phyloP scores from a whole-genome alignment of 139 green algal species.

The Nannochloris sp. region DNA sequence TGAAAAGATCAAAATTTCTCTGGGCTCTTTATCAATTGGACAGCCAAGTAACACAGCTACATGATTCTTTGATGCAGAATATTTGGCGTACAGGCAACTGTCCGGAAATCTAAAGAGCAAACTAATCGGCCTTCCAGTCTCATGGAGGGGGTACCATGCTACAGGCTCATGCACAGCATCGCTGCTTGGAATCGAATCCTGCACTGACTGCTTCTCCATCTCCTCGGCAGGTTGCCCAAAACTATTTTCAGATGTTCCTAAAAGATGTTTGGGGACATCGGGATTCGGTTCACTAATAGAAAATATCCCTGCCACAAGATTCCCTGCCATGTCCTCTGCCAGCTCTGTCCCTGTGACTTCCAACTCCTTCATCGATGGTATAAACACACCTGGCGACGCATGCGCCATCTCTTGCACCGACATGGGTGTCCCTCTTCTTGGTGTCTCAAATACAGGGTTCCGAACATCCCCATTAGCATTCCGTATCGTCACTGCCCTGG shows the following conservation, averaged over 20 bases:
- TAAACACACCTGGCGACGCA: not conserved
- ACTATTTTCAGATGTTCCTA: not conserved
- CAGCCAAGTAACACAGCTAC: slow-evolving; percentile 7
- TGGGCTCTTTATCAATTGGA: slow-evolving; percentile 2
- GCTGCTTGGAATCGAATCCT: no score
- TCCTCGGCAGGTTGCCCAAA: not conserved
- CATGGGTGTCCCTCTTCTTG: no score
- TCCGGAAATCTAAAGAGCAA: slow-evolving; percentile 1
- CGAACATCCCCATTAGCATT: no score
- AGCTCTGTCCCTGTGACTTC: not conserved
- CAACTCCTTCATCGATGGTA: not conserved
- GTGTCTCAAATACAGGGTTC: no score
- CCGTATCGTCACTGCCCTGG: no score
- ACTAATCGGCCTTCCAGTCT: slow-evolving; percentile 1
- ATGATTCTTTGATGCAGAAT: not conserved
- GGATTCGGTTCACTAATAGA: not conserved
- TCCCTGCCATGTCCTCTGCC: slow-evolving; percentile 3
- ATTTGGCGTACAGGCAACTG: not conserved
- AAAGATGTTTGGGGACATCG: not conserved
- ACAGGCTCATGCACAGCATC: no score
- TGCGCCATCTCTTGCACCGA: no score
- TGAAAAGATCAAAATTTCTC: slow-evolving; percentile 1
- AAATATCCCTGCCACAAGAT: not conserved
- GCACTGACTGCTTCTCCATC: not conserved
- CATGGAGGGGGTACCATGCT: not conserved